phyloP scores from a whole-genome alignment of 2,329 filamentous ascomycete species.

The Fusarium armeniacum region DNA sequence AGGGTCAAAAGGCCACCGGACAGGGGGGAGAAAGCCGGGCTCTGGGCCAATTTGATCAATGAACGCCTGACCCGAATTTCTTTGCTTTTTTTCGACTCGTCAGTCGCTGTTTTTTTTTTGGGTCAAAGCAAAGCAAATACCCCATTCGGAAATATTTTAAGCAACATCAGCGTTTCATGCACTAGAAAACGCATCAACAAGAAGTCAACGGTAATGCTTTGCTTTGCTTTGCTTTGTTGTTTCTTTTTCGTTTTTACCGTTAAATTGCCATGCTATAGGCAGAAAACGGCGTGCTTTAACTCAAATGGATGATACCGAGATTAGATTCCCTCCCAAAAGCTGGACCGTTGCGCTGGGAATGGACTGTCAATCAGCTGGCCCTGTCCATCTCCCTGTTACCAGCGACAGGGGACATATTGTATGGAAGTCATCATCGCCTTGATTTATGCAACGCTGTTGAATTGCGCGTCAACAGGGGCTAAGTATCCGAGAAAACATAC shows the following conservation, averaged over 20 bases:
- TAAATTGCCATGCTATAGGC: slow-evolving; percentile 16
- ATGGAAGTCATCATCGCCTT: slow-evolving; percentile 22
- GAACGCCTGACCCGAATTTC: slow-evolving; percentile 10
- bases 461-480: slow-evolving; percentile 16
- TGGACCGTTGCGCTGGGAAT: slow-evolving; percentile 49
- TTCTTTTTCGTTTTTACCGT: slow-evolving; percentile 23
- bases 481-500: not conserved
- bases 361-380: slow-evolving; percentile 35
- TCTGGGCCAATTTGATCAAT: slow-evolving; percentile 19
- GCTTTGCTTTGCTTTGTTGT: not conserved
- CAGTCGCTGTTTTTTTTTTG: slow-evolving; percentile 8
- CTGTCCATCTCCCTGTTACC: slow-evolving; percentile 26
- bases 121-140: slow-evolving; percentile 5
- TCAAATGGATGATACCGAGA: slow-evolving; percentile 48
- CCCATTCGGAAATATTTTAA: slow-evolving; percentile 1
- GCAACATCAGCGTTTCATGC: slow-evolving; percentile 9
- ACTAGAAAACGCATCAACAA: not conserved
- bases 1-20: slow-evolving; percentile 28
- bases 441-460: slow-evolving; percentile 12
- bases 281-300: slow-evolving; percentile 37
- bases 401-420: slow-evolving; percentile 30
- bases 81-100: slow-evolving; percentile 32
- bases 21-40: slow-evolving; percentile 9
- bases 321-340: slow-evolving; percentile 43
- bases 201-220: not conserved